Percentiles rank a stretch among this genome's conserved stretches.
Conservation (phyloP, 2,329 filamentous ascomycete species). For the Lachnellula cervina region DNA sequence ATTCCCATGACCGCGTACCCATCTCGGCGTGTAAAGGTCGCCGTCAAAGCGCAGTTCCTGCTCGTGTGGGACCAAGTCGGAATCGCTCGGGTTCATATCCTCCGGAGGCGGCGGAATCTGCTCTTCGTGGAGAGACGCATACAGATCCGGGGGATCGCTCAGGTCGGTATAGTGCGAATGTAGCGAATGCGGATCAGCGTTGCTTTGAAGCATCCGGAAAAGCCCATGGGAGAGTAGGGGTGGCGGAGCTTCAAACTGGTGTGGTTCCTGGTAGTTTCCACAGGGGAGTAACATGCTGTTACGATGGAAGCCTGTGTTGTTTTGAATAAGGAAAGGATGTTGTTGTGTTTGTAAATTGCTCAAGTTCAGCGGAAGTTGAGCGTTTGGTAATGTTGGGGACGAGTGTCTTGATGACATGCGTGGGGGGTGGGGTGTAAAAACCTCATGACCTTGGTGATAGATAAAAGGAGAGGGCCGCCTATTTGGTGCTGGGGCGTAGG, state of each 20-base stretch:
- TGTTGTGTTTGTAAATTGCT: slow-evolving; percentile 54
- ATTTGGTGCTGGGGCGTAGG: slow-evolving; percentile 55
- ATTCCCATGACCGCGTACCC: slow-evolving; percentile 81
- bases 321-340: slow-evolving; percentile 50
- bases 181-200: slow-evolving; percentile 62
- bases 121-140: slow-evolving; percentile 69
- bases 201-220: slow-evolving; percentile 70
- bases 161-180: slow-evolving; percentile 69
- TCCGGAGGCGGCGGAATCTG: slow-evolving; percentile 69
- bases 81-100: slow-evolving; percentile 75
- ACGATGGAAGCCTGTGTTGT: slow-evolving; percentile 45
- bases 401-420: slow-evolving; percentile 51
- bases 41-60: slow-evolving; percentile 74
- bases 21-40: slow-evolving; percentile 77
- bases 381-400: slow-evolving; percentile 38
- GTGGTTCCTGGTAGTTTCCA: slow-evolving; percentile 43
- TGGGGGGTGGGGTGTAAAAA: slow-evolving; percentile 49
- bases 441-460: slow-evolving; percentile 57
- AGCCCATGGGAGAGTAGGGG: slow-evolving; percentile 64
- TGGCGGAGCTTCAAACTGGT: slow-evolving; percentile 54
- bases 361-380: slow-evolving; percentile 43
- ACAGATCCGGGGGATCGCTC: slow-evolving; percentile 72
- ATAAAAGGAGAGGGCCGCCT: slow-evolving; percentile 56
- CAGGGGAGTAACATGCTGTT: slow-evolving; percentile 57
- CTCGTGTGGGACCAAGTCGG: slow-evolving; percentile 70